Conservation (phyloP, 1,284 basidiomycete genomes). For the Mycosarcoma maydis region DNA sequence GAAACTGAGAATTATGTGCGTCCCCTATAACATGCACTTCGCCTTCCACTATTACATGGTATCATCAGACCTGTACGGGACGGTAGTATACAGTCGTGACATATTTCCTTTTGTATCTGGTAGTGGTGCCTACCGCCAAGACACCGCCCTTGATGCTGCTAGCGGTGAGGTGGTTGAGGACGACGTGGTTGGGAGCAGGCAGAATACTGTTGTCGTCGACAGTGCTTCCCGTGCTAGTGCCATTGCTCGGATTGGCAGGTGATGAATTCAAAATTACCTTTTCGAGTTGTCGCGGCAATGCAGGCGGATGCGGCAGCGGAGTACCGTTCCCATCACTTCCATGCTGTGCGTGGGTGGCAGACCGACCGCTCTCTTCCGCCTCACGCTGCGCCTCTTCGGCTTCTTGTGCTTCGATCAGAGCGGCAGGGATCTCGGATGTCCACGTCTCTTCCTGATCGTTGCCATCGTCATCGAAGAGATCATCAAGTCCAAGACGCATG, state of each 20-base stretch:
- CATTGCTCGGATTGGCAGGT: slow-evolving; percentile 55
- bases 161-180: slow-evolving; percentile 93
- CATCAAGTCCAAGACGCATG: slow-evolving; percentile 45
- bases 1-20: too few species aligned
- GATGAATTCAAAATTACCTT: slow-evolving; percentile 85
- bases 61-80: slow-evolving; percentile 71
- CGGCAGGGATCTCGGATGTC: slow-evolving; percentile 67
- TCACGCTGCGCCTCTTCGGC: slow-evolving; percentile 62
- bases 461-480: slow-evolving; percentile 57
- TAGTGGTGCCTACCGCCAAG: slow-evolving; percentile 90
- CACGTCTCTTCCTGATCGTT: slow-evolving; percentile 59
- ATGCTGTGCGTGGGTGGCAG: slow-evolving; percentile 19
- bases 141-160: slow-evolving; percentile 95
- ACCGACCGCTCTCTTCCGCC: slow-evolving; percentile 17
- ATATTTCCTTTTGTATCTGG: slow-evolving; percentile 89
- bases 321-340: slow-evolving; percentile 17
- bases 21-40: background rate
- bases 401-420: slow-evolving; percentile 64
- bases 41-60: background rate
- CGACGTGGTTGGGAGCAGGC: slow-evolving; percentile 87
- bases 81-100: slow-evolving; percentile 77
- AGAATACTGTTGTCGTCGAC: slow-evolving; percentile 92
- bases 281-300: slow-evolving; percentile 88
- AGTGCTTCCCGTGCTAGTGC: slow-evolving; percentile 56
- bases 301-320: slow-evolving; percentile 70